Conservation (phyloP, 2,329 filamentous ascomycete species). For the Diaporthe ampelina region DNA sequence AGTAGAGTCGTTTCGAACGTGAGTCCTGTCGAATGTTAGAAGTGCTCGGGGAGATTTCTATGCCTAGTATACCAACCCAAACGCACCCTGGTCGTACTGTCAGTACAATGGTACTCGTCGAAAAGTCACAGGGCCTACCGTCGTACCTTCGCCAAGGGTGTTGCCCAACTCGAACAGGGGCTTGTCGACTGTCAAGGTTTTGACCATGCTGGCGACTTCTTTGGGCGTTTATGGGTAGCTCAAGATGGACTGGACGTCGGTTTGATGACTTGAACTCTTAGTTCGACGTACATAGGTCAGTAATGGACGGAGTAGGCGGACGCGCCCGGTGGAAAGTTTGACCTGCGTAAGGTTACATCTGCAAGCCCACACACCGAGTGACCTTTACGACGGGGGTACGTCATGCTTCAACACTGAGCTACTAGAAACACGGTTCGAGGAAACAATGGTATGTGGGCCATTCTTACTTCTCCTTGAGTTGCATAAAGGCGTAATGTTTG, state of each 20-base stretch:
- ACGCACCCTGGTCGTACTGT: neutral
- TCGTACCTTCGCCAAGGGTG: neutral
- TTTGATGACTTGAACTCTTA: neutral
- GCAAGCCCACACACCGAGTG: neutral
- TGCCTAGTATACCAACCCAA: neutral
- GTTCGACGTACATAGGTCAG: neutral
- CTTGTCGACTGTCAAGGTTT: neutral
- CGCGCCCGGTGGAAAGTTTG: neutral
- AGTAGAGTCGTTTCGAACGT: constrained; percentile 9
- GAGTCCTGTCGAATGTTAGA: neutral
- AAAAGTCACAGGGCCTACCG: neutral
- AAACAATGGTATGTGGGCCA: neutral
- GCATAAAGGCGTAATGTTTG: neutral
- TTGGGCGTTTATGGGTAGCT: neutral
- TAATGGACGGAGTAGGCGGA: neutral
- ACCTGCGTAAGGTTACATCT: neutral
- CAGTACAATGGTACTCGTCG: neutral
- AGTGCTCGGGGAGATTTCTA: neutral
- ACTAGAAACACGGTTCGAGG: neutral
- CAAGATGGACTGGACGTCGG: neutral
- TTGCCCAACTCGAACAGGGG: constrained; percentile 3
- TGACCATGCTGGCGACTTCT: neutral
- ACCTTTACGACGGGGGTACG: neutral
- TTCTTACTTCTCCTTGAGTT: neutral
- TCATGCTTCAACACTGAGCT: neutral